Percentiles rank a stretch among this genome's conserved stretches.
These are phyloP conservation scores for Penicillium polonicum DNA, from an alignment of 2,329 filamentous ascomycete genomes.

Conservation along the genomic window DNA sequence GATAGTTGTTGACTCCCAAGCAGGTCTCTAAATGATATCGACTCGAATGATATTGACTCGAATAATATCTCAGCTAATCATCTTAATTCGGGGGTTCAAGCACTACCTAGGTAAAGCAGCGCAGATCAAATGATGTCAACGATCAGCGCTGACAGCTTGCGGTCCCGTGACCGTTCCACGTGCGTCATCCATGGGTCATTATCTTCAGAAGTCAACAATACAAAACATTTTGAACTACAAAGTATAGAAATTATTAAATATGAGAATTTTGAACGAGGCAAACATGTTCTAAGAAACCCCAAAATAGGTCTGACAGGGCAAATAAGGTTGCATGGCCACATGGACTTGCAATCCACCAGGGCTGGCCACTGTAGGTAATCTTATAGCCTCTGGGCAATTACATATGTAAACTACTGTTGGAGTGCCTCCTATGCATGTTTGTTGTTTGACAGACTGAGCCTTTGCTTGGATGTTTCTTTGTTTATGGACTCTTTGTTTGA, in stretches of 20 bases:
- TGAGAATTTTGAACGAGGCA: background rate
- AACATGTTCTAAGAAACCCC: background rate
- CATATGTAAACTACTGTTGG: no score
- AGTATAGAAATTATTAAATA: no score
- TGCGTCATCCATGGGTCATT: conserved; percentile 1
- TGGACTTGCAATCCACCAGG: background rate
- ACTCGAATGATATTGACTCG: background rate
- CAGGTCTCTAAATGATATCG: background rate
- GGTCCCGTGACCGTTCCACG: conserved; percentile 15
- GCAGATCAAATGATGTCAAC: background rate
- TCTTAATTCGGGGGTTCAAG: background rate
- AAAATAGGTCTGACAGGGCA: background rate
- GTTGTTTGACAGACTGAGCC: no score
- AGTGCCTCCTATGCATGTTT: no score
- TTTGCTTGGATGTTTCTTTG: no score
- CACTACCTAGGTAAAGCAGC: background rate
- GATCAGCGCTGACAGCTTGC: background rate
- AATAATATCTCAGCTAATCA: background rate
- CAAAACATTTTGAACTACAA: no score
- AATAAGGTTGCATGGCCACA: conserved; percentile 8
- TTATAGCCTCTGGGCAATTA: background rate
- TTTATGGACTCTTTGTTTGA: no score
- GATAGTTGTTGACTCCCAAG: background rate
- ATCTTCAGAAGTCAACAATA: background rate
- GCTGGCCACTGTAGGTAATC: background rate